Evolutionary conservation across 345 rosid genomes (phyloP).

Genomic region (Euclidium syriacum): DNA sequence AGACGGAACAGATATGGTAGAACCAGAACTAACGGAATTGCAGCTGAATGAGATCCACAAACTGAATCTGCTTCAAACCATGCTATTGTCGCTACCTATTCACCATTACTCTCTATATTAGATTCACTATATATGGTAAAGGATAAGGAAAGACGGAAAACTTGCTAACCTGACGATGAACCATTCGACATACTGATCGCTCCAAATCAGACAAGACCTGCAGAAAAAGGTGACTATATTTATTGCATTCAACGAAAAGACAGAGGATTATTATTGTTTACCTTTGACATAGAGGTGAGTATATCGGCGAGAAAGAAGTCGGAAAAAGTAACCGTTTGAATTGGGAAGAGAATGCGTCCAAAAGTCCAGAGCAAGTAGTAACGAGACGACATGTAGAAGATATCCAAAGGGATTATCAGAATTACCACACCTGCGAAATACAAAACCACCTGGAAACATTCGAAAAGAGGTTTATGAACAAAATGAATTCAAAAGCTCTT

Average conservation of each 20-base stretch:
- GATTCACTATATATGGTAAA: slow-evolving; percentile 11
- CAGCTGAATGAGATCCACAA: slow-evolving; percentile 91
- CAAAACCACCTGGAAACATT: slow-evolving; percentile 66
- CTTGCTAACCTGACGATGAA: slow-evolving; percentile 76
- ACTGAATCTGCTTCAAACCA: slow-evolving; percentile 99
- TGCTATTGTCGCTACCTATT: slow-evolving; percentile 94
- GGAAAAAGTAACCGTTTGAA: slow-evolving; percentile 80
- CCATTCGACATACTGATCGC: slow-evolving; percentile 94
- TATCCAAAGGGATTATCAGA: slow-evolving; percentile 78
- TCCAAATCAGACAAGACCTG: slow-evolving; percentile 95
- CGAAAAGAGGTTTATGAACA: not conserved
- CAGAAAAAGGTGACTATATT: too few relatives aligned
- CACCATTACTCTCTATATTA: slow-evolving; percentile 8
- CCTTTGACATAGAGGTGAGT: slow-evolving; percentile 95
- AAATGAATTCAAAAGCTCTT: not conserved
- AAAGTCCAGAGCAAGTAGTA: slow-evolving; percentile 80
- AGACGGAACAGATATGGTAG: slow-evolving; percentile 86
- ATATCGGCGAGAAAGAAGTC: slow-evolving; percentile 97
- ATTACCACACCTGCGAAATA: slow-evolving; percentile 60
- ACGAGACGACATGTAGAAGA: slow-evolving; percentile 78
- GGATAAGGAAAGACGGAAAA: slow-evolving; percentile 2
- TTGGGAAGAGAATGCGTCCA: slow-evolving; percentile 81
- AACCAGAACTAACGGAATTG: slow-evolving; percentile 89
- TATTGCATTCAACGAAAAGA: not conserved
- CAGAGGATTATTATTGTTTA: slow-evolving; percentile 12